These are phyloP conservation scores for Rhizophagus clarus DNA, from an alignment of 192 early-diverging fungal genomes.

Conservation along the genomic window DNA sequence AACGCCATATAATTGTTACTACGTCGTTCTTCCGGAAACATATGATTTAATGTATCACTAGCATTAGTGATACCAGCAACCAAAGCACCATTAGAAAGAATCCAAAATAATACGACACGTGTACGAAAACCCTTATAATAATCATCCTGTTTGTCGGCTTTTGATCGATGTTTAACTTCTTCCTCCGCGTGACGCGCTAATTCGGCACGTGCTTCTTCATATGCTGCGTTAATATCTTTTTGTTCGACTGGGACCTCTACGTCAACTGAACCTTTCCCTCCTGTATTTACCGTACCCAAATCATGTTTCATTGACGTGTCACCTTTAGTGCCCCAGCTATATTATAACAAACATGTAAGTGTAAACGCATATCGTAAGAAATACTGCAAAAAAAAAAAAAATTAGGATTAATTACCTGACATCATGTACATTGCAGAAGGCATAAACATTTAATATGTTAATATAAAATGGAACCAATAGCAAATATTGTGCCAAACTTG, in stretches of 20 bases:
- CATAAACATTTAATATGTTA: constrained; percentile 67
- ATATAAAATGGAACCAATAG: constrained; percentile 78
- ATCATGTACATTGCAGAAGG: constrained; percentile 64
- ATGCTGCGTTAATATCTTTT: constrained; percentile 50
- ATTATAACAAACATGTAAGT: constrained; percentile 48
- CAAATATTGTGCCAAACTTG: constrained; percentile 70
- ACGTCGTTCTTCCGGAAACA: constrained; percentile 38
- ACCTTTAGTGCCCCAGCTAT: constrained; percentile 87
- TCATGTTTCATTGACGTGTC: constrained; percentile 57
- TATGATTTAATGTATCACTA: constrained; percentile 33
- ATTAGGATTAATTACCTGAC: constrained; percentile 41
- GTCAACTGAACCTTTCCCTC: constrained; percentile 44
- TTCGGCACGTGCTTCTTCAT: constrained; percentile 59
- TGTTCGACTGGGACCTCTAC: constrained; percentile 47
- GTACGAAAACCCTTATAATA: constrained; percentile 87
- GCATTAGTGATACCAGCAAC: constrained; percentile 67
- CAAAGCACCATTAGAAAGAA: constrained; percentile 73
- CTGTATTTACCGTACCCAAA: constrained; percentile 40
- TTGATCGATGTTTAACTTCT: constrained; percentile 59
- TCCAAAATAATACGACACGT: constrained; percentile 72
- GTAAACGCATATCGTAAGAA: neutral
- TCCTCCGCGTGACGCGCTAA: constrained; percentile 52
- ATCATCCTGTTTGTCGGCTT: constrained; percentile 76
- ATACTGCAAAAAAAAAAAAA: neutral
- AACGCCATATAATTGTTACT: constrained; percentile 58